A percentile compares a stretch with the other conserved stretches of the same genome.
Conservation (phyloP, 2,329 filamentous ascomycete species). For the Clarireedia hainanense region DNA sequence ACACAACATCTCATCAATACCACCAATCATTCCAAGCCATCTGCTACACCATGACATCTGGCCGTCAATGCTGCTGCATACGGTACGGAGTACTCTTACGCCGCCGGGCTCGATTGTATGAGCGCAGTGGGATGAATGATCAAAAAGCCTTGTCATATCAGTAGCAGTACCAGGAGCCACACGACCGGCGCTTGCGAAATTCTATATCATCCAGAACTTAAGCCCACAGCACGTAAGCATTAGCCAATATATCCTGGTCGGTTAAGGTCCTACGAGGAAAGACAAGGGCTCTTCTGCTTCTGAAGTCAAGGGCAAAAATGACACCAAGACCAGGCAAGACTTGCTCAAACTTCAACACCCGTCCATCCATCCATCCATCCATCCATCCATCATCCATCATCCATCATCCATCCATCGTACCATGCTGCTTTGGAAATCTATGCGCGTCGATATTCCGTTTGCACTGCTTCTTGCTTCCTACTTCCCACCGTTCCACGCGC, state of each 20-base stretch:
- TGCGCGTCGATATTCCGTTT: conserved; percentile 1
- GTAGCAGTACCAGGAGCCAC: neutral
- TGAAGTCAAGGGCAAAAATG: neutral
- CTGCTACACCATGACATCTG: neutral
- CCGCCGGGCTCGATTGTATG: neutral
- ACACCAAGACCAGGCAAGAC: neutral
- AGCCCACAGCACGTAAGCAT: conserved; percentile 2
- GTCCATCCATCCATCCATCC: neutral
- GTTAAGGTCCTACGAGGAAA: neutral
- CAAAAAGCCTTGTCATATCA: conserved; percentile 4
- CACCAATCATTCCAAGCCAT: neutral
- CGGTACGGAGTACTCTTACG: conserved; percentile 1
- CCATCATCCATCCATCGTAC: neutral
- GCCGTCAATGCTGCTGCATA: conserved; percentile 1
- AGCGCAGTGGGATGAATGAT: conserved; percentile 4
- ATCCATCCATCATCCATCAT: no score
- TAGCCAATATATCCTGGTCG: neutral
- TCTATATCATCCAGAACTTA: neutral
- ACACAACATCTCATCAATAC: conserved; percentile 6
- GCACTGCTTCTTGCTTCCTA: conserved; percentile 2
- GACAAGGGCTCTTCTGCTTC: neutral
- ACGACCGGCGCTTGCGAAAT: conserved; percentile 3
- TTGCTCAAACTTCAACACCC: neutral
- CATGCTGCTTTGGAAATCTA: neutral
- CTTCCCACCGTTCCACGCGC: conserved; percentile 10